Evolutionary conservation across 139 green algal genomes (phyloP).

Genomic region (Tetradesmus obliquus): DNA sequence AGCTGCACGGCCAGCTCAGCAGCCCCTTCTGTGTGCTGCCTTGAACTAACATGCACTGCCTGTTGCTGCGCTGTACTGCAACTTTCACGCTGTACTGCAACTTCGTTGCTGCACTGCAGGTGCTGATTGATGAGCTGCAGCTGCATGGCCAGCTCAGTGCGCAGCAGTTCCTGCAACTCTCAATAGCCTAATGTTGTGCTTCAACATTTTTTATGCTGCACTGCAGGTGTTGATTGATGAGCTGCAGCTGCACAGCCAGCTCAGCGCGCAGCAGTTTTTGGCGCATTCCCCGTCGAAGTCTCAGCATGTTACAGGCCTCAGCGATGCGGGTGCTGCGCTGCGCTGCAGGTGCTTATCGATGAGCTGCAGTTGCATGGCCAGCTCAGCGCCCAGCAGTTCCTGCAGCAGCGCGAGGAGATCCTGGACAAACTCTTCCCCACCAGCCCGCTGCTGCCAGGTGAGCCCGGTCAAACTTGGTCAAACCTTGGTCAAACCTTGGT

Average conservation of each 20-base stretch:
- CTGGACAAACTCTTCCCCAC: constrained; percentile 80
- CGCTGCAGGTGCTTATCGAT: constrained; percentile 47
- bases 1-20: too few species aligned
- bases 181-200: not conserved
- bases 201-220: not conserved
- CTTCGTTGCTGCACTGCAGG: not conserved
- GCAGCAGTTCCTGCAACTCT: constrained; percentile 61
- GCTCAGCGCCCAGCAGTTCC: constrained; percentile 65
- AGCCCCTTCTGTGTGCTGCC: too few species aligned
- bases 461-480: too few species aligned
- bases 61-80: too few species aligned
- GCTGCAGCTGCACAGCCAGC: constrained; percentile 63
- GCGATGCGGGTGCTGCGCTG: too few species aligned
- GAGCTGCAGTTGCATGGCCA: constrained; percentile 69
- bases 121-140: constrained; percentile 62
- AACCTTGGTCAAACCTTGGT: too few species aligned
- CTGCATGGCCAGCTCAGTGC: constrained; percentile 66
- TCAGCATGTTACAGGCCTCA: too few species aligned
- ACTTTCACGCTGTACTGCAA: too few species aligned
- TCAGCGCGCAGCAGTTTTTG: constrained; percentile 71
- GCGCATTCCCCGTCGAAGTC: too few species aligned
- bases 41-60: too few species aligned
- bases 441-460: constrained; percentile 79
- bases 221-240: constrained; percentile 53
- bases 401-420: constrained; percentile 74